Conservation (phyloP, 2,329 filamentous ascomycete genomes). For the Exophiala aquamarina region DNA sequence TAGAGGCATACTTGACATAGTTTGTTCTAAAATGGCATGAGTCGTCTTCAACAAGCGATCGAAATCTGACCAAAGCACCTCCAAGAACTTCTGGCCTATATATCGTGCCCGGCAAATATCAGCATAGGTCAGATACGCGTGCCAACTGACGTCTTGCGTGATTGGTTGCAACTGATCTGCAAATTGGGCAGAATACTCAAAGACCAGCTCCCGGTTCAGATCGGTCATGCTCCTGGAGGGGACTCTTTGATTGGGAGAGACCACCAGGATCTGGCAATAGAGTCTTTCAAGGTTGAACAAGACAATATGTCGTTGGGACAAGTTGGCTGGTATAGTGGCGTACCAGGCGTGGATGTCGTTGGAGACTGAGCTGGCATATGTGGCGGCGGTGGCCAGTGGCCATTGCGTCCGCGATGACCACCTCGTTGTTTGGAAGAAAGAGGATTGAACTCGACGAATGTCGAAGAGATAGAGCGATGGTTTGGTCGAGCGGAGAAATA, state of each 20-base stretch:
- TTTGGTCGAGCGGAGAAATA: slow-evolving; percentile 60
- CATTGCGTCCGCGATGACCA: slow-evolving; percentile 56
- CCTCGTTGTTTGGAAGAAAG: slow-evolving; percentile 86
- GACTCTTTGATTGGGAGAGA: slow-evolving; percentile 75
- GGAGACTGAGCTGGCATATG: slow-evolving; percentile 41
- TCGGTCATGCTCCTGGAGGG: slow-evolving; percentile 63
- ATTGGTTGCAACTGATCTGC: slow-evolving; percentile 71
- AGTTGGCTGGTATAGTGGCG: slow-evolving; percentile 67
- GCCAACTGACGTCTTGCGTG: slow-evolving; percentile 58
- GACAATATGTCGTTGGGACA: slow-evolving; percentile 65
- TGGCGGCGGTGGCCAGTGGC: slow-evolving; percentile 68
- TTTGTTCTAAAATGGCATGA: slow-evolving; percentile 14
- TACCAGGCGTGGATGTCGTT: slow-evolving; percentile 73
- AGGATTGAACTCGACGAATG: slow-evolving; percentile 80
- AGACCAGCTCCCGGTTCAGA: slow-evolving; percentile 77
- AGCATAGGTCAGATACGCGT: slow-evolving; percentile 78
- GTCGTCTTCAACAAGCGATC: slow-evolving; percentile 41
- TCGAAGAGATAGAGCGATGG: slow-evolving; percentile 77
- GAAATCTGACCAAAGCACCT: slow-evolving; percentile 55
- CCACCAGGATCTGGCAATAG: slow-evolving; percentile 87
- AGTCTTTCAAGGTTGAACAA: slow-evolving; percentile 85
- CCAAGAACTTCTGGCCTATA: slow-evolving; percentile 58
- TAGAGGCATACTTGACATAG: slow-evolving; percentile 11
- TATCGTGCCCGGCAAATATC: slow-evolving; percentile 83
- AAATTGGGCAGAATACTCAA: slow-evolving; percentile 83